Evolutionary conservation across 495 filamentous ascomycete genomes (phyloP), one percentile per base, ranked within the genome.

Genomic region (Margaritispora aquatica): DNA sequence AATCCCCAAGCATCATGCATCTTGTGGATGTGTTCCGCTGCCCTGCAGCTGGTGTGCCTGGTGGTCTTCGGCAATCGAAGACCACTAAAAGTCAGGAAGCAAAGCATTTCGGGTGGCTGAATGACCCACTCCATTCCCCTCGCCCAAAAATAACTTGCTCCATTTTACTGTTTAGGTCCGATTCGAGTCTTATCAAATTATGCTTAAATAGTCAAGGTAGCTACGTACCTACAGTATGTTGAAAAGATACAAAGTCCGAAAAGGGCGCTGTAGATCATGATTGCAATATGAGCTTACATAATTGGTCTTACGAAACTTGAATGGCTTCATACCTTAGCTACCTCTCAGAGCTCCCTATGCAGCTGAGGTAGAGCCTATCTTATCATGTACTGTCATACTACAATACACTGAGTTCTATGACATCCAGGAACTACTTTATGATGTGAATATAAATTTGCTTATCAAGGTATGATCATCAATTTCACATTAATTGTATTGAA

Each of bases 1-100:
- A n/a, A 64, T 61, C 62, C 54, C 57, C 58, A 29, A 57, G 56
- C 34, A 59, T 55, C 51, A 63, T 55, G 38, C 38, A 3, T 44
- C 38, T 17, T 44, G 38, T 44, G 38, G 38, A 44, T 52, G 20
- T 51, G 44, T 53, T 49, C 55, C 26, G 55, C 41, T 17, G 4
- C n/a, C 23, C n/a, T 29, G 26, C 22, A 49, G 27, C 29, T 22
- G 13, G 27, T 13, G 27, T 38, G 13, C 27, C 31, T 36, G 52
- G 26, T 23, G n/a, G 27, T 27, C 17, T 54, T 54, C 52, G 52
- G 52, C 52, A 54, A 54, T 54, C 52, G 31, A 54, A 22, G 52
- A 53, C 52, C 38, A 8, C 29, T 17, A 44, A 44, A 44, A 54
- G 52, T 4, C 52, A n/a, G 52, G 7, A 8, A 44, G 38, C 38